Evolutionary conservation across 2,329 filamentous ascomycete genomes (phyloP).

Genomic region (Hymenoscyphus scutula): DNA sequence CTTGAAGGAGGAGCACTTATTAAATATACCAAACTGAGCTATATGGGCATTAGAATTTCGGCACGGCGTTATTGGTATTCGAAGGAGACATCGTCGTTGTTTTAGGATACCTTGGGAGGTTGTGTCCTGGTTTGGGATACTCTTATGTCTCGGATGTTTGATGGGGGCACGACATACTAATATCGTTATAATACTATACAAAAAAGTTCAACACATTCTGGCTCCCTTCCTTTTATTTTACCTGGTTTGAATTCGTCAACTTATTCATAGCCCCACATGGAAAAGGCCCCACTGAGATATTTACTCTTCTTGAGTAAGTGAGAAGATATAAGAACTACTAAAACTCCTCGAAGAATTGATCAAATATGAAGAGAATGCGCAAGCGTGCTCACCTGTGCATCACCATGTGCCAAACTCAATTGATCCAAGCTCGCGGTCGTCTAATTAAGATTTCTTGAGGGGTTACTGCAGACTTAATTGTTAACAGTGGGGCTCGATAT

Average conservation of each 20-base stretch:
- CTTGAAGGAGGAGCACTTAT: neutral
- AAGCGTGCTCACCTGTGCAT: neutral
- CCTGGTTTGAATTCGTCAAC: neutral
- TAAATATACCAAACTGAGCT: neutral
- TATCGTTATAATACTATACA: neutral
- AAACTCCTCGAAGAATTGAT: neutral
- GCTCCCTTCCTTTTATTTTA: neutral
- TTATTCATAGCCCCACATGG: neutral
- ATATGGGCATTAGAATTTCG: neutral
- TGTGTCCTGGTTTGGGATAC: neutral
- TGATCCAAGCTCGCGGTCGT: neutral
- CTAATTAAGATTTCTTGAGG: neutral
- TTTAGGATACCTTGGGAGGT: conserved; percentile 2
- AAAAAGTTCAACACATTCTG: neutral
- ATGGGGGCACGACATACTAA: neutral
- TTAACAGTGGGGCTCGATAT: conserved; percentile 1
- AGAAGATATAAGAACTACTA: neutral
- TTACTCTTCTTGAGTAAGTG: neutral
- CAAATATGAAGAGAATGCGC: neutral
- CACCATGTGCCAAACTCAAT: neutral
- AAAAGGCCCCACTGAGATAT: neutral
- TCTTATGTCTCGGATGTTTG: neutral
- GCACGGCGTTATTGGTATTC: conserved; percentile 4
- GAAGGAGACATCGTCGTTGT: neutral
- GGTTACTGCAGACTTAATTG: neutral